Conservation (phyloP, 192 early-diverging fungal genomes). For the Lobulomyces angularis region DNA sequence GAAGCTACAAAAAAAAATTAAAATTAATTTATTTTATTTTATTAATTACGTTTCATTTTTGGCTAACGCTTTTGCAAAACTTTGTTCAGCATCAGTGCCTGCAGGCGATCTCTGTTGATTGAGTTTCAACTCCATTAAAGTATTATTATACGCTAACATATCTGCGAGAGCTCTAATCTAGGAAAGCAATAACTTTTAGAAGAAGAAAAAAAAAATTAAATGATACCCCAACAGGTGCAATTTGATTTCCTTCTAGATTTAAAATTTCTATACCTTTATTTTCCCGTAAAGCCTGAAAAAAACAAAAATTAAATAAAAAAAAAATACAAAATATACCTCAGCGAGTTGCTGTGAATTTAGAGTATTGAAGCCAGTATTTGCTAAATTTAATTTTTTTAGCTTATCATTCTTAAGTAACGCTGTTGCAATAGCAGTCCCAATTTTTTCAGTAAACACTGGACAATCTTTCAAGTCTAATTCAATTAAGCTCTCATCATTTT, state of each 20-base stretch:
- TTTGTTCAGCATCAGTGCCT: slow-evolving; percentile 41
- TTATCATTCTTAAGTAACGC: slow-evolving; percentile 25
- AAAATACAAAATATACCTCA: too few relatives aligned
- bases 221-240: slow-evolving; percentile 27
- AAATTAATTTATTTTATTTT: not conserved
- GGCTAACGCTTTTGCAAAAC: slow-evolving; percentile 21
- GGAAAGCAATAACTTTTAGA: not conserved
- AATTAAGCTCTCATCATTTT: slow-evolving; percentile 23
- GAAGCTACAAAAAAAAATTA: slow-evolving; percentile 2
- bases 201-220: slow-evolving; percentile 1
- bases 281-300: too few relatives aligned
- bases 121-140: slow-evolving; percentile 24
- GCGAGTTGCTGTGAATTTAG: slow-evolving; percentile 22
- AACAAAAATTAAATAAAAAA: too few relatives aligned
- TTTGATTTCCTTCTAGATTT: slow-evolving; percentile 26
- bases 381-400: slow-evolving; percentile 21
- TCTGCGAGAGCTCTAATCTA: slow-evolving; percentile 35
- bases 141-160: slow-evolving; percentile 19
- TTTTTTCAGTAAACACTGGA: slow-evolving; percentile 17
- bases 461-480: slow-evolving; percentile 34
- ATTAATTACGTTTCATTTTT: slow-evolving; percentile 26
- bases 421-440: slow-evolving; percentile 20
- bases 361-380: slow-evolving; percentile 15
- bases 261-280: slow-evolving; percentile 21
- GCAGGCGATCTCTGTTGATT: slow-evolving; percentile 21